Base-by-base conservation (phyloP, 1,284 basidiomycete species). In the Malassezia restricta region DNA sequence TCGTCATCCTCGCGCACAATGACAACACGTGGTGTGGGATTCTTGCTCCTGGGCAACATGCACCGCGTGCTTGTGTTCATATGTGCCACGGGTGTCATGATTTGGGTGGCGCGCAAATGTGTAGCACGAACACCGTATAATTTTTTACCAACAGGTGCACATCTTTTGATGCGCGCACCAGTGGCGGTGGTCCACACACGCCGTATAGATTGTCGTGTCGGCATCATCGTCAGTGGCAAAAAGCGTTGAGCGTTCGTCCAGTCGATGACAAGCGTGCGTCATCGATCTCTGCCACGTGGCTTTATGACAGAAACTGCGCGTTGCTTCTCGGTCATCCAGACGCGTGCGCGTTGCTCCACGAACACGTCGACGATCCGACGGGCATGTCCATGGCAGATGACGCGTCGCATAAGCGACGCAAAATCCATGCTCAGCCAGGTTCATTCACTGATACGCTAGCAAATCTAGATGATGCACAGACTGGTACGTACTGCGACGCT, bases 401-500 rank as follows among this genome's bases (percentile, higher is more conserved):
- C 20, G 20, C 20, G 20, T 24, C 33, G 27, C 17, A 54, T 4
- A 61, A 60, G 31, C 60, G 61, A 51, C 60, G 64, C 47, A 61
- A 57, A 33, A 40, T 62, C 27, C 53, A 64, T 7, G 50, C 57
- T 24, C 58, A 59, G 12, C 54, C 63, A 40, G 51, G 57, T 7
- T 64, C 64, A 3, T 66, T 66, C 43, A 63, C 62, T 14, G 62
- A 66, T n/a, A 66, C 64, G 0, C 61, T 66, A 38, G 63, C 60
- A 29, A 59, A 47, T 47, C 57, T 66, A 39, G 61, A 62, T 35
- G 57, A 58, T 38, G 59, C 54, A 33, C 57, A 62, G 24, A 61
- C 61, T 51, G 33, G 52, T 54, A 49, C 45, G 51, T n/a, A 48
- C 55, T 12, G 66, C 64, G 33, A 5, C 33, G 33, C 33, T 35